Percentiles rank a stretch among this genome's conserved stretches.
Conservation (phyloP, 1,284 basidiomycete genomes). For the Kwoniella shivajii region DNA sequence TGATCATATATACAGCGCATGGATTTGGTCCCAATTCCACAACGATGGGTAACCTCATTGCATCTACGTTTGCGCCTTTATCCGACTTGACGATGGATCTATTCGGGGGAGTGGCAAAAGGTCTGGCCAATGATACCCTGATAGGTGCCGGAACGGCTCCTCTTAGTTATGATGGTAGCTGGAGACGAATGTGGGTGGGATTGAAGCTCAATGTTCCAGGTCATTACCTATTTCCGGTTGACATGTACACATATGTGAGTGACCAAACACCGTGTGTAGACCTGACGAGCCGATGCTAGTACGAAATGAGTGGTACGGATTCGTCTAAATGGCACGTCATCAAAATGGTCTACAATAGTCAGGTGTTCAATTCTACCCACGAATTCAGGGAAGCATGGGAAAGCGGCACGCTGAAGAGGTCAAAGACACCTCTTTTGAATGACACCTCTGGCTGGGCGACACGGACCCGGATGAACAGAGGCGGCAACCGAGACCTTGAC, state of each 20-base stretch:
- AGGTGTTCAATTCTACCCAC: conserved; percentile 59
- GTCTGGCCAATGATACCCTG: conserved; percentile 7
- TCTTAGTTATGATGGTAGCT: conserved; percentile 61
- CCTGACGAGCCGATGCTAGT: conserved; percentile 56
- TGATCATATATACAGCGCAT: not conserved
- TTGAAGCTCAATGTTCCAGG: conserved; percentile 27
- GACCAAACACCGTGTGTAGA: not conserved
- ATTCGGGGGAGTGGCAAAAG: conserved; percentile 26
- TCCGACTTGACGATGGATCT: conserved; percentile 51
- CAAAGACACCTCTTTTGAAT: conserved; percentile 47
- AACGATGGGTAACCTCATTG: conserved; percentile 54
- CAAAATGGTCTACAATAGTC: conserved; percentile 65
- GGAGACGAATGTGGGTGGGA: conserved; percentile 53
- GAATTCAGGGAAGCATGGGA: conserved; percentile 61
- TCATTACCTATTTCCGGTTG: conserved; percentile 61
- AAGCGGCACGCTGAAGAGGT: conserved; percentile 60
- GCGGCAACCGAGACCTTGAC: conserved; percentile 60
- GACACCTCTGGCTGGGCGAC: conserved; percentile 37
- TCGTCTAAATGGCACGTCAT: conserved; percentile 59
- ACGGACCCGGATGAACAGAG: conserved; percentile 56
- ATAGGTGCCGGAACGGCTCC: conserved; percentile 6
- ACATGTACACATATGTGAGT: conserved; percentile 51
- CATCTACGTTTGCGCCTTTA: conserved; percentile 15
- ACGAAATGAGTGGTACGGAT: conserved; percentile 64
- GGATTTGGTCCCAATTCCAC: conserved; percentile 24